A percentile compares a stretch with the other conserved stretches of the same genome.
Evolutionary conservation across 192 early-diverging fungal genomes (phyloP).

Genomic region (Linnemannia schmuckeri): DNA sequence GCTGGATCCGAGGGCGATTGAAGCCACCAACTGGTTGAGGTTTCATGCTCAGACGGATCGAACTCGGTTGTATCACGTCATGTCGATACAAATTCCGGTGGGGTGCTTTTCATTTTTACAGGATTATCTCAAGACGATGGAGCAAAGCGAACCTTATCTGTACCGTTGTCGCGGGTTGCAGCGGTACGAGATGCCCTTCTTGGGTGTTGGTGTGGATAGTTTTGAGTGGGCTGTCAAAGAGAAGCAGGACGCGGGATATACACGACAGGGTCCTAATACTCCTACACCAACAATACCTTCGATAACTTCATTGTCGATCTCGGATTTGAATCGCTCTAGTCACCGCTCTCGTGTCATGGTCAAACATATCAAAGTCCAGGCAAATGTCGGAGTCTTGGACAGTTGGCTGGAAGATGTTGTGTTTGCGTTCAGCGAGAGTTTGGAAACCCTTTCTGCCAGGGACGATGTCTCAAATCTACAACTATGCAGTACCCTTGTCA

Average conservation of each 20-base stretch:
- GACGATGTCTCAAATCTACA: not conserved
- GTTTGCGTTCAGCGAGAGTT: constrained; percentile 12
- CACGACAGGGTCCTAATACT: not conserved
- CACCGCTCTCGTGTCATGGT: not conserved
- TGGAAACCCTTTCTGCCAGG: not conserved
- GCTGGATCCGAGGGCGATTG: not conserved
- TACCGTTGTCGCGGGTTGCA: not conserved
- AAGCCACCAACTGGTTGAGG: not conserved
- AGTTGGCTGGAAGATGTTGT: not conserved
- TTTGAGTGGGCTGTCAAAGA: constrained; percentile 10
- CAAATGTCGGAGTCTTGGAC: not conserved
- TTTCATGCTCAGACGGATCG: not conserved
- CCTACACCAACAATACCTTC: not conserved
- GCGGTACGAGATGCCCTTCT: not conserved
- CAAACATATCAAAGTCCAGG: constrained; percentile 9
- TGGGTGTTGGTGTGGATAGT: constrained; percentile 4
- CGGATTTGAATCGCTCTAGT: not conserved
- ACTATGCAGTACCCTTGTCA: not conserved
- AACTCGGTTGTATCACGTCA: not conserved
- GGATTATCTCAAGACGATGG: not conserved
- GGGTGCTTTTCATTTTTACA: not conserved
- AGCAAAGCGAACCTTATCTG: not conserved
- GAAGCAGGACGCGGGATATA: not conserved
- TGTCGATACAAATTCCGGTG: not conserved
- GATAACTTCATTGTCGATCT: not conserved